phyloP scores from a whole-genome alignment of 2,329 filamentous ascomycete genomes.

The Arthrobotrys megalospora region DNA sequence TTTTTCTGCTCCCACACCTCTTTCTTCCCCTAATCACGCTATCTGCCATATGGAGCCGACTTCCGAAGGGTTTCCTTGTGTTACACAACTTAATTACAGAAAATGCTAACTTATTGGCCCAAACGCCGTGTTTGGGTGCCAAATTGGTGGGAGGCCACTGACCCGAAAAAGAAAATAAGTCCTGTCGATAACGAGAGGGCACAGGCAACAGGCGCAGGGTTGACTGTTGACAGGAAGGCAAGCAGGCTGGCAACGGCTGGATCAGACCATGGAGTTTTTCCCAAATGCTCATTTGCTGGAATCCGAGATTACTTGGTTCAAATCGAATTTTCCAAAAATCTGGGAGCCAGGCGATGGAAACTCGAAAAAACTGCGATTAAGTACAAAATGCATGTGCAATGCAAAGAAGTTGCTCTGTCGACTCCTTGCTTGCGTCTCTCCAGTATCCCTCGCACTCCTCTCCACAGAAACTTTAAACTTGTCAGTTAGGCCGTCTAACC shows the following conservation, averaged over 20 bases:
- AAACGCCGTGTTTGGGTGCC: conserved; percentile 47
- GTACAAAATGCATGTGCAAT: conserved; percentile 9
- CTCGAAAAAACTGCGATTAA: not conserved
- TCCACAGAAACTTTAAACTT: conserved; percentile 23
- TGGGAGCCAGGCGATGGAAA: conserved; percentile 3
- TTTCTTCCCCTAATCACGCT: conserved; percentile 50
- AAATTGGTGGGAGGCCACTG: conserved; percentile 31
- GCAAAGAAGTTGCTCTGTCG: conserved; percentile 1
- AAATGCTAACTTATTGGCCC: conserved; percentile 55
- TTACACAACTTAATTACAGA: conserved; percentile 60
- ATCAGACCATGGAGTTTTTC: conserved; percentile 30
- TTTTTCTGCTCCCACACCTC: conserved; percentile 46
- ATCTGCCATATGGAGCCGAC: conserved; percentile 58
- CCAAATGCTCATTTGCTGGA: conserved; percentile 16
- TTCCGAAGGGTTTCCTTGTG: conserved; percentile 60
- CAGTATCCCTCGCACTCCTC: conserved; percentile 24
- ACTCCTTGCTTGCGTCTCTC: conserved; percentile 33
- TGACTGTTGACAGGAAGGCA: conserved; percentile 4
- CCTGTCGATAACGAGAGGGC: conserved; percentile 23
- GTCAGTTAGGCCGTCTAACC: conserved; percentile 30
- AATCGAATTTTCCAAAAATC: conserved; percentile 6
- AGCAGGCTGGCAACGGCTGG: conserved; percentile 4
- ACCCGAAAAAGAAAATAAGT: conserved; percentile 37
- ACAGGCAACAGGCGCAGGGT: conserved; percentile 11
- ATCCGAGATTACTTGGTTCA: not conserved